Evolutionary conservation across 192 early-diverging fungal genomes (phyloP).

Genomic region (Irineochytrium annulatum): DNA sequence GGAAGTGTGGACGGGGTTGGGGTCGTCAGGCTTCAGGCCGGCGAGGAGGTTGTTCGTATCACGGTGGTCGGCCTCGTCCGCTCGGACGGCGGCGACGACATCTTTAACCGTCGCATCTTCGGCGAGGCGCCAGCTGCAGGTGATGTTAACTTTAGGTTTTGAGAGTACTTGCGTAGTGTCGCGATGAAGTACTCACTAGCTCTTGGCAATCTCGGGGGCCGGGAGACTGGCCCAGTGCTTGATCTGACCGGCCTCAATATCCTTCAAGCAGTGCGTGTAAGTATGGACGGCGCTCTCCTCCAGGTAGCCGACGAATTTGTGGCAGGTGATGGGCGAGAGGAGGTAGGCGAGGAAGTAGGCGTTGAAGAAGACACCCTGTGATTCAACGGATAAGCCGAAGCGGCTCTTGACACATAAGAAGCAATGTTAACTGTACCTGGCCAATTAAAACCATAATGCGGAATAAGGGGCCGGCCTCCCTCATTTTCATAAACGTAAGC

Average conservation of each 20-base stretch:
- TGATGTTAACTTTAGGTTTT: too few species aligned
- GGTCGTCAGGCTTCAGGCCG: slow-evolving; percentile 43
- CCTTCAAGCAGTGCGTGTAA: slow-evolving; percentile 81
- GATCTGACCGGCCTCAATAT: slow-evolving; percentile 64
- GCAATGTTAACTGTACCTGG: too few species aligned
- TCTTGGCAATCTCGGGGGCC: slow-evolving; percentile 76
- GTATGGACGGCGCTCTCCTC: slow-evolving; percentile 92
- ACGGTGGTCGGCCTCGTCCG: slow-evolving; percentile 83
- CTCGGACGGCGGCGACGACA: slow-evolving; percentile 79
- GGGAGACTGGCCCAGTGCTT: slow-evolving; percentile 63
- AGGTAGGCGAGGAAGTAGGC: slow-evolving; percentile 78
- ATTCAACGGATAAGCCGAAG: too few species aligned
- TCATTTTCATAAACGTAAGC: slow-evolving; percentile 43
- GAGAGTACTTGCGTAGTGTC: too few species aligned
- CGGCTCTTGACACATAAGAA: too few species aligned
- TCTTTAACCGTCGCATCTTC: slow-evolving; percentile 74
- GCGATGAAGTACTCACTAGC: too few species aligned
- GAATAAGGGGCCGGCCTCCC: slow-evolving; percentile 28
- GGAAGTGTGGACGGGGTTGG: too few species aligned
- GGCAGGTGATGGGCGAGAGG: slow-evolving; percentile 70
- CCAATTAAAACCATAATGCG: slow-evolving; percentile 59
- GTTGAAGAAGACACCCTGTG: slow-evolving; percentile 92
- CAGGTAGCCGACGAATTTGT: slow-evolving; percentile 86
- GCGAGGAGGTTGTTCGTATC: slow-evolving; percentile 89
- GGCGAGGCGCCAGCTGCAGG: slow-evolving; percentile 72